Base-by-base conservation (phyloP, 225 moss, liverwort and hornwort genomes). In the Anthoceros angustus region DNA sequence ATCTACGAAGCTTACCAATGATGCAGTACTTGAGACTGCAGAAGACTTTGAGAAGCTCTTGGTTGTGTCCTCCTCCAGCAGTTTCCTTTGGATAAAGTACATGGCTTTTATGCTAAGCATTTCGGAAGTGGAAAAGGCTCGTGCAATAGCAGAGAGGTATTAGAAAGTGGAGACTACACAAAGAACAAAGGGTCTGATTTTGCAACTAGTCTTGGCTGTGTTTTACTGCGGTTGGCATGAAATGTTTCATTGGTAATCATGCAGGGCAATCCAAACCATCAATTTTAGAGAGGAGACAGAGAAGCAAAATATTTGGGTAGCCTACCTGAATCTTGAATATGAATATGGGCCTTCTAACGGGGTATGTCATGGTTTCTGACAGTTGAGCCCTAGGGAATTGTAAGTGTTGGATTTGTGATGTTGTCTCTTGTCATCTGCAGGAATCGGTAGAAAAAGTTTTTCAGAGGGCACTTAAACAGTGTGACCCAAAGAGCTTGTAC, bases 31-130 rank as follows among this genome's bases (percentile, higher is more conserved):
- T 20, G 84, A 87, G 75, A 99, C 92, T 25, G 70, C 78, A 26
- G 89, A 92, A 70, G 98, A 99, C 25, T 99, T 89, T 82, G 98
- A 99, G 77, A 84, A 84, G 68, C 73, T 99, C 62, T 92, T 87
- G 38, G 84, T 84, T 70, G 70, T 87, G 66, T 86, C 92, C 38
- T 92, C 98, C 63, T 86, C 86, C 24, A 99, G 89, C 62, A 92
- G 98, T 75, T 87, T 86, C 70, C 82, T 99, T 45, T 99, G 98
- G 98, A 90, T 99, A 63, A 99, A 99, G 65, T 99, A 87, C 55
- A 99, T 99, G 98, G 98, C 98, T 25, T 92, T 86, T 68, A 79
- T 99, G 75, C 70, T 99, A 39, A 82, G 84, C 42, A 78, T 89
- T 63, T 89, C 89, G 55, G 98, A 92, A 43, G 74, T 84, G 70